A percentile compares a stretch with the other conserved stretches of the same genome.
phyloP scores from a whole-genome alignment of 2,329 filamentous ascomycete species.

The Orbilia ellipsospora region DNA sequence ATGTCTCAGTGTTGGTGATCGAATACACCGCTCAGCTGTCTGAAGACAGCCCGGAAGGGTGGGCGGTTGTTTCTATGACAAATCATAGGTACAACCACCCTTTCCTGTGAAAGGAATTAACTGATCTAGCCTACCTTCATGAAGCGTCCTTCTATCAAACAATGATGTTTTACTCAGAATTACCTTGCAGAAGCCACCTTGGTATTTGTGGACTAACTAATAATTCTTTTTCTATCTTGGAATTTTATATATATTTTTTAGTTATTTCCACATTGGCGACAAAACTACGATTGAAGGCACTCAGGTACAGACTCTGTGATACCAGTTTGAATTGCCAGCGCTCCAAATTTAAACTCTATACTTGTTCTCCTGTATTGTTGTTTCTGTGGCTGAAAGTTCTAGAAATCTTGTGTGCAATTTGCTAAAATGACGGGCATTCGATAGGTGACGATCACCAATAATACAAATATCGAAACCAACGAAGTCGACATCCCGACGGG shows the following conservation, averaged over 20 bases:
- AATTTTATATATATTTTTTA: slow-evolving; percentile 59
- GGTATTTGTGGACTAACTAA: no score
- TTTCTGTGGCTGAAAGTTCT: no score
- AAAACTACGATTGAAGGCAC: slow-evolving; percentile 72
- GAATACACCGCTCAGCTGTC: slow-evolving; percentile 90
- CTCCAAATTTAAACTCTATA: no score
- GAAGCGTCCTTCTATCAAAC: no score
- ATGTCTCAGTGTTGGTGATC: slow-evolving; percentile 78
- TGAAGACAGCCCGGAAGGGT: slow-evolving; percentile 37
- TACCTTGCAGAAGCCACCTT: no score
- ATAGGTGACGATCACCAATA: slow-evolving; percentile 40
- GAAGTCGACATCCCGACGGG: slow-evolving; percentile 50
- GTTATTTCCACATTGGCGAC: slow-evolving; percentile 74
- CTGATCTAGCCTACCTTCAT: no score
- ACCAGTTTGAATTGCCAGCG: no score
- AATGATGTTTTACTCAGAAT: no score
- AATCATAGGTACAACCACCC: slow-evolving; percentile 80
- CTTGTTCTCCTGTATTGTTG: no score
- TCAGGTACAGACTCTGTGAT: slow-evolving; percentile 61
- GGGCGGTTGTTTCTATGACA: slow-evolving; percentile 80
- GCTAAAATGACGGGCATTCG: background rate
- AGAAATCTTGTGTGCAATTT: no score
- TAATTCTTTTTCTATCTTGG: no score
- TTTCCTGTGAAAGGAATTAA: slow-evolving; percentile 24
- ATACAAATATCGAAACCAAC: slow-evolving; percentile 52